Base-by-base conservation (phyloP, 306 rosid genomes). In the Spatholobus suberectus region DNA sequence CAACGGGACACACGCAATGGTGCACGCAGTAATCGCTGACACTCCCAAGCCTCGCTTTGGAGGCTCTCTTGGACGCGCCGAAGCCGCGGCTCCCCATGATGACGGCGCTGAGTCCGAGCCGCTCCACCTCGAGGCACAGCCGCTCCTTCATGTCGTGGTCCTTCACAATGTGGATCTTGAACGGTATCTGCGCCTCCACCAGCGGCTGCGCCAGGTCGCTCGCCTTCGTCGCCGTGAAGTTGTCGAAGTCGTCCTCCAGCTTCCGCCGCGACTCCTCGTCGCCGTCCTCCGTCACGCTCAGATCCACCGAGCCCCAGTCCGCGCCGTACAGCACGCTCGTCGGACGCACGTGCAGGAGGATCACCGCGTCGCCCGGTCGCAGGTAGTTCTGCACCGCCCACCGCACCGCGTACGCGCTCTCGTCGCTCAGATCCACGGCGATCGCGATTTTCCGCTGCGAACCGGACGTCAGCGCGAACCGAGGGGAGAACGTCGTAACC, bases 91-190 rank as follows among this genome's bases (percentile, higher is more conserved):
- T 94, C 5, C 98, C 99, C 99, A 96, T 96, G 68, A 96, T 87
- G 40, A 96, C 93, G 40, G 94, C 97, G 79, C 97, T 89, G 29
- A 96, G 97, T 24, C 94, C 92, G 4, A 96, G 80, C 85, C 99
- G 87, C 94, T 96, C 97, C 8, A 96, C 98, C 76, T 96, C 99
- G 88, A 96, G 83, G 75, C 99, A 94, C 0, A 96, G 92, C 82
- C 98, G 57, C 88, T 94, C 97, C 84, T 92, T 96, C 99, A 94
- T 83, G 75, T 96, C 99, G 74, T 88, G 97, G 84, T 96, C 99
- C 81, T 96, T 92, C 18, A 96, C 99, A 85, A 94, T 90, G 87
- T 91, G 98, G 29, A 96, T 92, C 75, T 77, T 92, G 85, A 85
- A 96, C 38, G 97, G 96, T 77, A 92, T 85, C 62, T 91, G 75